These are phyloP conservation scores for Rhizophagus prolifer DNA, from an alignment of 192 early-diverging fungal species.

Conservation along the genomic window DNA sequence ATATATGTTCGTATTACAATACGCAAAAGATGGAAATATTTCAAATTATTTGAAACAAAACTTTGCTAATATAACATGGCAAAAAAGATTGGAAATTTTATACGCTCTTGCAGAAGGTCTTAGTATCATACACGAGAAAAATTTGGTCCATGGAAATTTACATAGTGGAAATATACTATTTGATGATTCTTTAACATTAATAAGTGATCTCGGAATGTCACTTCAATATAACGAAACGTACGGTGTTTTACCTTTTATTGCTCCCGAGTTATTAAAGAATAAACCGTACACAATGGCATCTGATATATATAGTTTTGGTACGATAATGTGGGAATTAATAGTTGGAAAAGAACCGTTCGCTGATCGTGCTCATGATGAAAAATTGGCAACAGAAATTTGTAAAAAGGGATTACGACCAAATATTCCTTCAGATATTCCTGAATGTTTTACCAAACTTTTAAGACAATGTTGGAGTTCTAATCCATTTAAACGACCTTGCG, in stretches of 20 bases:
- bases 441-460: neutral
- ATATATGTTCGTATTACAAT: conserved; percentile 41
- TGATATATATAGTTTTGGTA: conserved; percentile 43
- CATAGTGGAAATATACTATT: conserved; percentile 27
- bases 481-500: conserved; percentile 13
- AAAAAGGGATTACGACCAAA: neutral
- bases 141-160: conserved; percentile 43
- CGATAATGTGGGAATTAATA: conserved; percentile 47
- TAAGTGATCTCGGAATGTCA: neutral
- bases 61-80: conserved; percentile 31
- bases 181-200: neutral
- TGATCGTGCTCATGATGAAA: conserved; percentile 19
- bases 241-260: conserved; percentile 43
- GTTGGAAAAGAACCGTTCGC: conserved; percentile 35
- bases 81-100: conserved; percentile 36
- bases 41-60: conserved; percentile 37
- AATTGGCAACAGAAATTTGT: conserved; percentile 21
- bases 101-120: conserved; percentile 38
- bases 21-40: conserved; percentile 37
- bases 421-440: neutral
- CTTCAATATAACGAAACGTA: neutral
- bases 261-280: conserved; percentile 39
- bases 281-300: conserved; percentile 33
- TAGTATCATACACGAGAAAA: conserved; percentile 40
- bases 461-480: conserved; percentile 10